Base-by-base conservation (phyloP, 192 early-diverging fungal species). In the Coemansia sp. region DNA sequence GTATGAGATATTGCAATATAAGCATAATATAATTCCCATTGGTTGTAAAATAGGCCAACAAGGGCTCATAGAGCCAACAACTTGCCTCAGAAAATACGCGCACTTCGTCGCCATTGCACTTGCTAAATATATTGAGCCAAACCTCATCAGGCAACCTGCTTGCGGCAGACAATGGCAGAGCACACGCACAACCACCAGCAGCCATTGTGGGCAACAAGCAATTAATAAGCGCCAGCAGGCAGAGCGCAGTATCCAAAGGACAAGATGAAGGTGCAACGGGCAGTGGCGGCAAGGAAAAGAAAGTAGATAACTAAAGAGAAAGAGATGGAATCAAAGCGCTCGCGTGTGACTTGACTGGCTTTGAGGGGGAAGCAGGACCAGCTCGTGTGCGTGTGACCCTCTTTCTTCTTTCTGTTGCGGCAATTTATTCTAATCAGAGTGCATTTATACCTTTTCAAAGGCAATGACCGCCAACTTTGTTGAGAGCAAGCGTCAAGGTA, bases 401-500 rank as follows among this genome's bases (percentile, higher is more conserved):
- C 37, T 35, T 21, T 22, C 23, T 39, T 58, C 22, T 12, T 25
- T 26, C 38, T 14, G 17, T 14, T n/a, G 14, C 22, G 31, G 1
- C 14, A 38, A 26, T 57, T 49, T 50, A 38, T 49, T 37, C 4
- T 26, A 48, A 51, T 27, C 47, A 25, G 5, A n/a, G 10, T 62
- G 61, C 50, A 63, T 65, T 37, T 51, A 38, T 51, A 58, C 26
- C 19, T 55, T 63, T 60, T 43, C 53, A 22, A 22, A 6, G 11
- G 69, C 62, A 71, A 77, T 77, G 75, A 65, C 61, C 37, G 66
- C 62, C 10, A 65, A 68, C 54, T 61, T 77, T 47, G 51, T 62
- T 17, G 65, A 68, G 43, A 77, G 66, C 70, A 77, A 72, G 23
- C 75, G 75, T 22, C 75, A 77, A 62, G 75, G 75, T 77, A 72